These are phyloP conservation scores for Cetradonia linearis DNA, from an alignment of 495 filamentous ascomycete species.

Conservation along the genomic window DNA sequence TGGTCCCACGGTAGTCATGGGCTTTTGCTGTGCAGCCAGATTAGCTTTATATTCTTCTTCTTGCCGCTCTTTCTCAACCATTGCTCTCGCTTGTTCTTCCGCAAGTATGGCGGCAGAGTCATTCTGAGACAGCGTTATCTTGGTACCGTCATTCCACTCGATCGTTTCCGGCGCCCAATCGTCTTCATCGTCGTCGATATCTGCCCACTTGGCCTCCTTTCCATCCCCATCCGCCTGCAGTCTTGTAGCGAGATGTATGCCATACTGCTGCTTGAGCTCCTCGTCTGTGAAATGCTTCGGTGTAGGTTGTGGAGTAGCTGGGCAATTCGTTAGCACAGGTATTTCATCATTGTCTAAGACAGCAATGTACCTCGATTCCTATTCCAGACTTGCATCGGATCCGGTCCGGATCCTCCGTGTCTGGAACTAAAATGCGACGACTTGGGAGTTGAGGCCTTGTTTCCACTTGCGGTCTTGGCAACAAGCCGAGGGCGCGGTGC, in stretches of 20 bases:
- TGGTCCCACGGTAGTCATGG: slow-evolving; percentile 40
- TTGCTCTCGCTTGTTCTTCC: slow-evolving; percentile 32
- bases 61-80: slow-evolving; percentile 27
- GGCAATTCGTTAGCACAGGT: not conserved
- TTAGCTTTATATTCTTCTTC: slow-evolving; percentile 24
- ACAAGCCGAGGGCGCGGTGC: slow-evolving; percentile 51
- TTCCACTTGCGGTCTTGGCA: slow-evolving; percentile 52
- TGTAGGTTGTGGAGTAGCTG: slow-evolving; percentile 67
- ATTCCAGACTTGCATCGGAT: slow-evolving; percentile 85
- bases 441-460: slow-evolving; percentile 44
- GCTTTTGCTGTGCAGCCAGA: slow-evolving; percentile 36
- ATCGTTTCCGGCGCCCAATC: slow-evolving; percentile 96
- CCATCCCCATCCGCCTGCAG: slow-evolving; percentile 72
- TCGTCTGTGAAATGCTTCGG: slow-evolving; percentile 94
- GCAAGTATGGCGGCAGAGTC: slow-evolving; percentile 39
- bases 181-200: slow-evolving; percentile 97
- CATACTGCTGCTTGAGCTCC: slow-evolving; percentile 88
- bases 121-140: slow-evolving; percentile 64
- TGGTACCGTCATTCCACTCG: slow-evolving; percentile 95
- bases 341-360: not conserved
- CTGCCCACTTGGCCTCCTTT: slow-evolving; percentile 90
- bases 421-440: slow-evolving; percentile 34
- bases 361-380: slow-evolving; percentile 78
- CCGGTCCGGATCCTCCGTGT: slow-evolving; percentile 44
- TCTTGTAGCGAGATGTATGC: slow-evolving; percentile 89